Conservation (phyloP, 768 basidiomycete genomes). For the Tephrocybe sp. region DNA sequence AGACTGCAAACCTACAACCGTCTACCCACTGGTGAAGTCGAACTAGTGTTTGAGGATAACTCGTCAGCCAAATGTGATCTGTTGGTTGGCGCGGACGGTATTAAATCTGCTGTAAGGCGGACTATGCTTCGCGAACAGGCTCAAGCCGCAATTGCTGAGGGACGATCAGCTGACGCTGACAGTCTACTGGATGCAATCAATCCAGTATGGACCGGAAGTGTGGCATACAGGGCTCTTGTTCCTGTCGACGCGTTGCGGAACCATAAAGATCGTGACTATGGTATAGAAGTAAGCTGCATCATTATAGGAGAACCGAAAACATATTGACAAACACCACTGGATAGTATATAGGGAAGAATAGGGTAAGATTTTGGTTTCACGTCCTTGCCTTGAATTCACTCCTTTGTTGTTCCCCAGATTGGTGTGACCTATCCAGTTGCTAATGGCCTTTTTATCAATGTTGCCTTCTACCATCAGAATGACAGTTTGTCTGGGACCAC, state of each 20-base stretch:
- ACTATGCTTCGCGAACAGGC: conserved; percentile 19
- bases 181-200: conserved; percentile 16
- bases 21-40: conserved; percentile 11
- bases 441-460: conserved; percentile 32
- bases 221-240: conserved; percentile 30
- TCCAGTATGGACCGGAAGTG: conserved; percentile 40
- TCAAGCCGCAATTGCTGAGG: conserved; percentile 4
- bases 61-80: conserved; percentile 45
- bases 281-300: conserved; percentile 19
- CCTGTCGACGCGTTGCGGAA: conserved; percentile 26
- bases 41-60: conserved; percentile 44
- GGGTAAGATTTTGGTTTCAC: conserved; percentile 14
- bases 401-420: too few relatives aligned
- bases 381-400: conserved; percentile 9
- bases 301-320: background rate
- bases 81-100: conserved; percentile 37
- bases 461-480: conserved; percentile 28
- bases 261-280: conserved; percentile 4
- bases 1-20: conserved; percentile 40
- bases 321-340: background rate
- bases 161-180: conserved; percentile 6
- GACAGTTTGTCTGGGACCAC: conserved; percentile 24
- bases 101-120: conserved; percentile 32
- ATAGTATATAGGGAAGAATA: conserved; percentile 31
- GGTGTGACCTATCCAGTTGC: conserved; percentile 39